Percentiles rank a stretch among this genome's conserved stretches.
Evolutionary conservation across 257 asterid genomes (phyloP).

Genomic region (Penstemon newberryi): DNA sequence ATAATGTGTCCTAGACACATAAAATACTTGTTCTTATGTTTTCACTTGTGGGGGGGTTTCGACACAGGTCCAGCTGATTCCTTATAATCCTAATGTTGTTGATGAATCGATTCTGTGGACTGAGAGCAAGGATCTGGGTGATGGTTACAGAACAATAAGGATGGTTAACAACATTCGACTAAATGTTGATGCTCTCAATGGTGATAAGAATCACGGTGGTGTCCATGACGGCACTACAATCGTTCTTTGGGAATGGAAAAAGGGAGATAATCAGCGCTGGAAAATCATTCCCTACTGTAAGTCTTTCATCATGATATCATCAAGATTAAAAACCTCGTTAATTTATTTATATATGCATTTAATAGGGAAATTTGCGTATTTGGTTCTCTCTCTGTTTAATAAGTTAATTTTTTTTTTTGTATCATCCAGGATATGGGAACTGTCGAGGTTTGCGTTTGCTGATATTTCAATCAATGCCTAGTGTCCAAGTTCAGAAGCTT

Average conservation of each 20-base stretch:
- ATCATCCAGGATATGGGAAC: slow-evolving; percentile 10
- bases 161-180: slow-evolving; percentile 81
- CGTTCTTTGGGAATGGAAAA: slow-evolving; percentile 96
- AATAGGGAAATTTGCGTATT: background rate
- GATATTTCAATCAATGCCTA: background rate
- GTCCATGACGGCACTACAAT: slow-evolving; percentile 76
- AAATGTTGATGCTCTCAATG: slow-evolving; percentile 79
- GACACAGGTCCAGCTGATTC: slow-evolving; percentile 59
- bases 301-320: slow-evolving; percentile 34
- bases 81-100: slow-evolving; percentile 61
- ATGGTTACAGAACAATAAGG: slow-evolving; percentile 66
- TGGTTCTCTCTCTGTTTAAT: background rate
- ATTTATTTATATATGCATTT: background rate
- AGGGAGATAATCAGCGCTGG: slow-evolving; percentile 93
- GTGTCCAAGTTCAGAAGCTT: background rate
- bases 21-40: background rate
- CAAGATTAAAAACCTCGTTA: background rate
- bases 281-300: slow-evolving; percentile 76
- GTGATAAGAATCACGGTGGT: slow-evolving; percentile 84
- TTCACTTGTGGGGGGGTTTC: background rate
- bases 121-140: slow-evolving; percentile 83
- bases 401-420: background rate
- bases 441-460: background rate
- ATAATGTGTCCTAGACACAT: background rate
- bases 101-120: slow-evolving; percentile 91